Base-by-base conservation (phyloP, 1,139 yeast species). In the Groenewaldozyma auringiensis region DNA sequence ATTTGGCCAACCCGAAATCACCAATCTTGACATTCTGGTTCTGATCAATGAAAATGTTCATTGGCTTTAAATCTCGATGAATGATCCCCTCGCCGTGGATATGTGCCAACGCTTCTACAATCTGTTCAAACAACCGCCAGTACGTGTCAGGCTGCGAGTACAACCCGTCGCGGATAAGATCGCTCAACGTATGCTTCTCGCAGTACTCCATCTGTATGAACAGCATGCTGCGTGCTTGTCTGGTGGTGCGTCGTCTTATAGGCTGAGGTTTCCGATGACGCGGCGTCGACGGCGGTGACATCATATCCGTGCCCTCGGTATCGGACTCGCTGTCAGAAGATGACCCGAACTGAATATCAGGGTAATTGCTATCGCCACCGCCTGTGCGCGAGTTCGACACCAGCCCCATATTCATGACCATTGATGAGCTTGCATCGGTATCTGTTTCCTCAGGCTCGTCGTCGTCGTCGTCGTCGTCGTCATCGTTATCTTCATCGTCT, bases 171-270 rank as follows among this genome's bases (percentile, higher is more conserved):
- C 77, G 78, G 37, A 94, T 92, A 51, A 92, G 69, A 62, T 92
- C 95, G 42, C 78, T 75, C 34, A 94, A 66, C 0, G 98, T 92
- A 50, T 86, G 86, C 58, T 92, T 92, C 57, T 94, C 98, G 66
- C 98, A 94, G 60, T 92, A 94, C 62, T 94, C 98, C 99, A 94
- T 94, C 60, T 94, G 98, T 52, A 94, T 92, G 60, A 70, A 94
- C 51, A 74, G 70, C 38, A 75, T 89, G 66, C 77, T 79, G 56
- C 45, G 33, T 20, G 47, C 37, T 21, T 47, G 46, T 3, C 29
- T 20, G 13, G 36, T 13, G 9, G 40, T 21, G 14, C 25, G 29
- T 25, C 29, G 29, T n/a, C n/a, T n/a, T n/a, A n/a, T n/a, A n/a
- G n/a, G n/a, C n/a, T n/a, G n/a, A 25, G 29, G 29, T 37, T 22